Evolutionary conservation across 2,329 filamentous ascomycete genomes (phyloP), one percentile per base, ranked within the genome.

Genomic region (Ophiostoma novo-ulmi): DNA sequence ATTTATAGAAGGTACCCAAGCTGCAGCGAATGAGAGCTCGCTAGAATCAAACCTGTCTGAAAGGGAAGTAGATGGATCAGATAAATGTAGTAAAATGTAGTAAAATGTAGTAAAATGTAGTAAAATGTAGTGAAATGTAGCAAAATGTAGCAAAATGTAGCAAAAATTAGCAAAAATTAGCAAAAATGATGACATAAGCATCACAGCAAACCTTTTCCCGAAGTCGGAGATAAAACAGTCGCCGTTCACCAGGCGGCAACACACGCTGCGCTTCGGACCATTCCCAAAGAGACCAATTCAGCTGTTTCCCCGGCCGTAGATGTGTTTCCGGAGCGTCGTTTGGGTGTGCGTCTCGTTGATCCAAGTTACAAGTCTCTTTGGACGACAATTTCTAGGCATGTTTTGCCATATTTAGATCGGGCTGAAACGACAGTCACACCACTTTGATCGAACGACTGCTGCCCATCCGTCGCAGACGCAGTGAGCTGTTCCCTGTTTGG

Each of bases 371-470:
- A 52, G 20, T 17, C 6, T 17, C 44, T 52, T 52, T 3, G 44
- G 44, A 52, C 31, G 31, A 31, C 31, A 31, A 48, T 48, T 48
- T 48, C 17, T 20, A 20, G 14, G 44, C 6, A 48, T 48, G 20
- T 8, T 14, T 20, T n/a, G 17, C 1, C 17, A 31, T 31, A 31
- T 31, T 31, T 31, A 31, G 31, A 31, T 31, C 31, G 39, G 11
- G 13, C 58, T 63, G 58, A 35, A 63, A 63, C 58, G 14, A 65
- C 61, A 65, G 58, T 65, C 61, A 22, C 5, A 39, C 61, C 61
- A 65, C 61, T 65, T 65, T 65, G 31, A 65, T 65, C 61, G 61
- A 65, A 65, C 8, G 61, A 65, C 61, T 35, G 14, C 14, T n/a
- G 61, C 2, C 6, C 10, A 65, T 63, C 61, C n/a, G 31, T n/a